Percentiles rank a stretch among this genome's conserved stretches.
These are phyloP conservation scores for Microstroma glucosiphilum DNA, from an alignment of 1,284 basidiomycete species.

Conservation along the genomic window DNA sequence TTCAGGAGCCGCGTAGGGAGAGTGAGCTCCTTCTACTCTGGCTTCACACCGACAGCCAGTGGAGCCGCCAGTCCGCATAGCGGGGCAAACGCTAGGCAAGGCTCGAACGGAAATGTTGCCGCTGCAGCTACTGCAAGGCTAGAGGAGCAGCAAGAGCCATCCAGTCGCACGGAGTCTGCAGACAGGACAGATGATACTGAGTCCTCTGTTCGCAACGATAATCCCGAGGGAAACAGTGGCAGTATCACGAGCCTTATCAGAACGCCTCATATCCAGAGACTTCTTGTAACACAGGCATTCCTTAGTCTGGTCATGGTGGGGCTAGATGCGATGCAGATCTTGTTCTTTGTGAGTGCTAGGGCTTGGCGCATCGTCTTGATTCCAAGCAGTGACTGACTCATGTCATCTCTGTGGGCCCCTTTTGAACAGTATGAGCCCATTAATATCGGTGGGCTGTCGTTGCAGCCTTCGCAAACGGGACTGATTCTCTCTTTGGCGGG, in stretches of 20 bases:
- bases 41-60: constrained; percentile 20
- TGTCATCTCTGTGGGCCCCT: not conserved
- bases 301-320: constrained; percentile 24
- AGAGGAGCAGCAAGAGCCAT: too few species aligned
- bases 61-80: constrained; percentile 8
- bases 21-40: constrained; percentile 20
- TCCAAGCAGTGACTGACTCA: not conserved
- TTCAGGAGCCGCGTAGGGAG: constrained; percentile 12
- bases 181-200: too few species aligned
- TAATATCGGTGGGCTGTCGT: constrained; percentile 23
- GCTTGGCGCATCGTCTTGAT: not conserved
- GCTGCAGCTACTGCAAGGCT: too few species aligned
- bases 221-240: not conserved
- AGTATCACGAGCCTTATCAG: constrained; percentile 17
- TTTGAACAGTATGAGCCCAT: constrained; percentile 21
- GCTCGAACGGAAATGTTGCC: too few species aligned
- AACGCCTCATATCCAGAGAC: constrained; percentile 26
- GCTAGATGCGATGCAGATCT: constrained; percentile 28
- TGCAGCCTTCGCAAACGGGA: constrained; percentile 24
- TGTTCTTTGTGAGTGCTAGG: constrained; percentile 18
- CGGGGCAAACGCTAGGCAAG: too few species aligned
- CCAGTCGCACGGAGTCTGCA: too few species aligned
- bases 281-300: constrained; percentile 37
- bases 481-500: constrained; percentile 42
- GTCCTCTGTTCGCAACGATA: too few species aligned